A percentile compares a stretch with the other conserved stretches of the same genome.
These are phyloP conservation scores for Yarrowia hollandica DNA, from an alignment of 805 yeast species.

Conservation along the genomic window DNA sequence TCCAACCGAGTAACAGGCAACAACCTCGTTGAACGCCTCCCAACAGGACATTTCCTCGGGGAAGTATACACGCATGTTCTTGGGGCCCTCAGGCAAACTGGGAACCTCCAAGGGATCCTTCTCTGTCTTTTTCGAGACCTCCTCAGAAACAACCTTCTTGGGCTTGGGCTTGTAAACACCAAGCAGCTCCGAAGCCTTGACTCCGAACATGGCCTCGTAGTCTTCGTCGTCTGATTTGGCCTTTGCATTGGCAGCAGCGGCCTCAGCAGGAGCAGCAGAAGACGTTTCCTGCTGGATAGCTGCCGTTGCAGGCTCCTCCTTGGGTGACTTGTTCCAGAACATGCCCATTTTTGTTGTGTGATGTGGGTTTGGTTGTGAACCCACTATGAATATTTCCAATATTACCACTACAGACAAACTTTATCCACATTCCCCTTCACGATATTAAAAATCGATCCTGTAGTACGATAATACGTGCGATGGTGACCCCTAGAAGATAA, in stretches of 20 bases:
- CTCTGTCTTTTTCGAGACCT: not conserved
- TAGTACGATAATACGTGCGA: too few species aligned
- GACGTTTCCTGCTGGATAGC: not conserved
- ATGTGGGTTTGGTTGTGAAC: not conserved
- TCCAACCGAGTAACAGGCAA: conserved; percentile 84
- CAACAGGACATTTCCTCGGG: conserved; percentile 63
- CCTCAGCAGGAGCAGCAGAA: not conserved
- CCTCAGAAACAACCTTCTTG: not conserved
- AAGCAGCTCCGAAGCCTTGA: conserved; percentile 18
- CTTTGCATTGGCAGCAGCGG: conserved; percentile 11
- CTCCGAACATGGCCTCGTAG: conserved; percentile 28
- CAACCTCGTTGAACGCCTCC: conserved; percentile 83
- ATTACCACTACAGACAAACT: too few species aligned
- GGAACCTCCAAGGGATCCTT: conserved; percentile 21
- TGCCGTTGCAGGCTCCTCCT: conserved; percentile 20
- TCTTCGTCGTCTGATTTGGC: conserved; percentile 26
- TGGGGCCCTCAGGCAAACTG: conserved; percentile 15
- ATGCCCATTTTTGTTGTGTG: conserved; percentile 16
- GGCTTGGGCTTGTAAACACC: conserved; percentile 23
- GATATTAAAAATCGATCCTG: too few species aligned
- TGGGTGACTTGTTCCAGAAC: conserved; percentile 24
- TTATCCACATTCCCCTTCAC: too few species aligned
- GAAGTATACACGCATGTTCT: conserved; percentile 34
- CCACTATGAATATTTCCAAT: too few species aligned
- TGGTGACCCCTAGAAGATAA: too few species aligned